These are phyloP conservation scores for Trametes versicolor DNA, from an alignment of 1,284 basidiomycete genomes.

Conservation along the genomic window DNA sequence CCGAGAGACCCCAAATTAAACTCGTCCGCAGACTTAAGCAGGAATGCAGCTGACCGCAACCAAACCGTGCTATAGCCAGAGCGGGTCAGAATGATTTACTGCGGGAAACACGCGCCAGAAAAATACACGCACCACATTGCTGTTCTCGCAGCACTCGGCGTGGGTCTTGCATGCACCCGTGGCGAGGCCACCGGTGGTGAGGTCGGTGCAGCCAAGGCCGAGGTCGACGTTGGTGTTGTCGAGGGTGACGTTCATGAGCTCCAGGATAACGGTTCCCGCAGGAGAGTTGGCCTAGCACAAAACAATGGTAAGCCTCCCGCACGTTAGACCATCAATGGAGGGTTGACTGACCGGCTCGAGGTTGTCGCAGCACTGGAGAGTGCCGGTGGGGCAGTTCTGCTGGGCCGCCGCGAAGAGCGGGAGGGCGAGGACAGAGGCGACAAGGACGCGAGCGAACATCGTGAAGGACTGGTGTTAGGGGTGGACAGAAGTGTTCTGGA, in stretches of 20 bases:
- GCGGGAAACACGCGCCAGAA: too few species aligned
- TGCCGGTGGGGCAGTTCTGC: neutral
- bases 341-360: neutral
- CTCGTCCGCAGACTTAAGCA: neutral
- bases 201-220: neutral
- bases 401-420: neutral
- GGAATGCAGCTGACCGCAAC: neutral
- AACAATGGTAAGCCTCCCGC: neutral
- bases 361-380: neutral
- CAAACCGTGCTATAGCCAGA: neutral
- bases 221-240: conserved; percentile 1
- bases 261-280: neutral
- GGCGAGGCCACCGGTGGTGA: neutral
- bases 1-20: neutral
- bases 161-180: neutral
- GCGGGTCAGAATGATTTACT: neutral
- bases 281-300: neutral
- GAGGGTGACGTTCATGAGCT: neutral
- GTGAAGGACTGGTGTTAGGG: neutral
- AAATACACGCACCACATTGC: neutral
- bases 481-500: neutral
- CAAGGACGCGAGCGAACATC: conserved; percentile 1
- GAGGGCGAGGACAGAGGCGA: neutral
- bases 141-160: neutral
- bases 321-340: neutral